phyloP scores from a whole-genome alignment of 1,139 yeast genomes.

The Groenewaldozyma sp. region DNA sequence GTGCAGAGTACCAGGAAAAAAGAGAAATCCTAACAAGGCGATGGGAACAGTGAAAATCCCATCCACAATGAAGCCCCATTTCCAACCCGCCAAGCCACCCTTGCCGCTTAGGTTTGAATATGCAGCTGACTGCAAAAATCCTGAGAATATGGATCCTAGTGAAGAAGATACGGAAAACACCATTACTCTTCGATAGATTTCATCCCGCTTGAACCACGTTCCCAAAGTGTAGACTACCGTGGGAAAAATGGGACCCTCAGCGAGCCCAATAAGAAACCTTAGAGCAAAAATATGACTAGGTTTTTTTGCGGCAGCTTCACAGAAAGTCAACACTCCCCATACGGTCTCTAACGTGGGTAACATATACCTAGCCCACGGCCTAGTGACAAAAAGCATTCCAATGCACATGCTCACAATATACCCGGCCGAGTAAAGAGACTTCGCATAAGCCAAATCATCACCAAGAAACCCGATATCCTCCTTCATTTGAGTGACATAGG shows the following conservation, averaged over 20 bases:
- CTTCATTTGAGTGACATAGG: conserved; percentile 56
- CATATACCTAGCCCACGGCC: conserved; percentile 29
- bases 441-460: conserved; percentile 47
- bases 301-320: conserved; percentile 37
- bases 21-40: conserved; percentile 51
- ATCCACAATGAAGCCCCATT: conserved; percentile 47
- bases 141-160: conserved; percentile 33
- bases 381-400: conserved; percentile 30
- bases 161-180: conserved; percentile 35
- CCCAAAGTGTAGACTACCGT: conserved; percentile 47
- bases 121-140: conserved; percentile 36
- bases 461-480: conserved; percentile 43
- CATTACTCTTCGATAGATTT: conserved; percentile 42
- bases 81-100: conserved; percentile 34
- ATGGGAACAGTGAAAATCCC: conserved; percentile 47
- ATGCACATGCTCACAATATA: conserved; percentile 29
- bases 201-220: conserved; percentile 40
- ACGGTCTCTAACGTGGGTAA: conserved; percentile 44
- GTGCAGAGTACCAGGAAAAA: conserved; percentile 61
- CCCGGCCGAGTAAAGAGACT: conserved; percentile 28
- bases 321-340: conserved; percentile 50
- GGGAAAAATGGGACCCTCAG: conserved; percentile 55
- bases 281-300: conserved; percentile 44
- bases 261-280: conserved; percentile 49
- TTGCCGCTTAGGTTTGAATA: conserved; percentile 33